Evolutionary conservation across 805 yeast species (phyloP).

Genomic region (Komagataella populi): DNA sequence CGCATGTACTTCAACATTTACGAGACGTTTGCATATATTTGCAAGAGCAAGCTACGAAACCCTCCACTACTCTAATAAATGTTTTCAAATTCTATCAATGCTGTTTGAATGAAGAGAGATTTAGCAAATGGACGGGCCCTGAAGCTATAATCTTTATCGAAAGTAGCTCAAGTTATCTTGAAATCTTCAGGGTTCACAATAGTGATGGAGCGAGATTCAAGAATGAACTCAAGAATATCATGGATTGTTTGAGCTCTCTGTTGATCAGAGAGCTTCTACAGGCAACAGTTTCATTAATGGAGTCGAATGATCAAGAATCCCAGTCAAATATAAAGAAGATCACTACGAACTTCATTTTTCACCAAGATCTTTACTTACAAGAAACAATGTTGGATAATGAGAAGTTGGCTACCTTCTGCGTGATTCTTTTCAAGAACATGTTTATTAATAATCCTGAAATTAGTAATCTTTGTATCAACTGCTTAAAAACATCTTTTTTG

Average conservation of each 20-base stretch:
- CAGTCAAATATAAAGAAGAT: not conserved
- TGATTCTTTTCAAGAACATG: conserved; percentile 9
- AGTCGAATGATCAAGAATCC: not conserved
- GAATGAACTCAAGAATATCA: not conserved
- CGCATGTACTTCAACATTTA: not conserved
- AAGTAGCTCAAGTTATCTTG: not conserved
- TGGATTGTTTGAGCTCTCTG: not conserved
- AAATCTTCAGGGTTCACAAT: not conserved
- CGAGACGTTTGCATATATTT: not conserved
- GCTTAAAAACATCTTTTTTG: conserved; percentile 1
- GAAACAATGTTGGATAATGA: conserved; percentile 18
- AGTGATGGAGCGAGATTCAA: not conserved
- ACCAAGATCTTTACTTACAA: conserved; percentile 9
- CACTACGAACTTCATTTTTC: not conserved
- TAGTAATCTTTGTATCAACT: conserved; percentile 1
- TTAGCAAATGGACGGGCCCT: not conserved
- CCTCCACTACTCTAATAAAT: not conserved
- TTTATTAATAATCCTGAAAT: conserved; percentile 5
- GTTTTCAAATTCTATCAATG: not conserved
- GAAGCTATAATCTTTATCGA: not conserved
- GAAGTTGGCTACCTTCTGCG: conserved; percentile 20
- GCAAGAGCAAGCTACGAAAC: not conserved
- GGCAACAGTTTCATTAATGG: not conserved
- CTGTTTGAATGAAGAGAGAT: not conserved
- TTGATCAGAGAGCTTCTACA: not conserved